Percentiles rank a stretch among this genome's conserved stretches.
Evolutionary conservation across 2,329 filamentous ascomycete species (phyloP).

Genomic region (Alternaria sp.): DNA sequence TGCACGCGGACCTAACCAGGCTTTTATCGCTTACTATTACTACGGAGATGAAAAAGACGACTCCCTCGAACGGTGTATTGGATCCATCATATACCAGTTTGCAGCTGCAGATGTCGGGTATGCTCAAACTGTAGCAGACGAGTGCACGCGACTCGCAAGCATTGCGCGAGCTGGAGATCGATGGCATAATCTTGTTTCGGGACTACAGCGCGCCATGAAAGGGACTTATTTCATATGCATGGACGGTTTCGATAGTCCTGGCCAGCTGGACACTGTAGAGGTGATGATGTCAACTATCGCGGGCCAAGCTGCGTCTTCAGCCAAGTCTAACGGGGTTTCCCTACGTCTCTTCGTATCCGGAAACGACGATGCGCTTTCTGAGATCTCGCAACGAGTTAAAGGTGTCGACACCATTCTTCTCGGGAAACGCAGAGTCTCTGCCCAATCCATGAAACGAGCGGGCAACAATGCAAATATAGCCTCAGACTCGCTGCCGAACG

Average conservation of each 20-base stretch:
- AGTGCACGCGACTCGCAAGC: neutral
- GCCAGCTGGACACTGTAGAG: neutral
- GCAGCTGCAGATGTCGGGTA: conserved; percentile 8
- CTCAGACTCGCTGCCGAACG: neutral
- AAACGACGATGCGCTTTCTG: neutral
- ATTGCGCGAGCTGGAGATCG: conserved; percentile 11
- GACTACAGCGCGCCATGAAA: conserved; percentile 12
- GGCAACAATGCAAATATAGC: neutral
- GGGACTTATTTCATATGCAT: conserved; percentile 21
- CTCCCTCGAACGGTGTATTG: conserved; percentile 17
- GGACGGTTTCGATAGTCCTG: conserved; percentile 9
- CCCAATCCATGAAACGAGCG: neutral
- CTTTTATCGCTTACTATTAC: conserved; percentile 22
- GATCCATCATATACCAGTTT: conserved; percentile 23
- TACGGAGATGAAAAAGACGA: conserved; percentile 19
- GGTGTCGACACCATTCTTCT: neutral
- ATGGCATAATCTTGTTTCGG: conserved; percentile 6
- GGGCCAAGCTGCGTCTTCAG: neutral
- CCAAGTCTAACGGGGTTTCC: neutral
- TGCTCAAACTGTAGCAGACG: conserved; percentile 6
- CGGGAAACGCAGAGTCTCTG: neutral
- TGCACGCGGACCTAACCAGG: neutral
- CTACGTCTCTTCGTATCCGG: neutral
- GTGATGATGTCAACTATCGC: neutral
- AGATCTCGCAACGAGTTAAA: neutral